These are phyloP conservation scores for Cynara cardunculus DNA, from an alignment of 129 eudicot species.

Conservation along the genomic window DNA sequence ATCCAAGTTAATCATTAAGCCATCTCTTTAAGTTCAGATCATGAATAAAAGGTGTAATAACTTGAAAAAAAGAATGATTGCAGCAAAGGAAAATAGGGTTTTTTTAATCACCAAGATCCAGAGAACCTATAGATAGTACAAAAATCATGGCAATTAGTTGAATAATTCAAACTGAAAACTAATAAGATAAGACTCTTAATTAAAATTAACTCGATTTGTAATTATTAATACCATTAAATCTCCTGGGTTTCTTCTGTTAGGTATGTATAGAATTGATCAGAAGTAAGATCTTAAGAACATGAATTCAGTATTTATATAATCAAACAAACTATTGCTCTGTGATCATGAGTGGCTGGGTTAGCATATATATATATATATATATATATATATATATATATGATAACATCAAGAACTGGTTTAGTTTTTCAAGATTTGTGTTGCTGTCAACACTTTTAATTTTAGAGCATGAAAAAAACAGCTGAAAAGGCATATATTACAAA, in stretches of 20 bases:
- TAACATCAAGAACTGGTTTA: neutral
- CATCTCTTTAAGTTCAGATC: no score
- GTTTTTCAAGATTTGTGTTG: conserved; percentile 8
- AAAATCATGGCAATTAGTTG: neutral
- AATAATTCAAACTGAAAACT: neutral
- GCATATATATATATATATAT: no score
- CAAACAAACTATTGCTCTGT: neutral
- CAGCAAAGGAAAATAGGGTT: neutral
- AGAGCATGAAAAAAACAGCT: neutral
- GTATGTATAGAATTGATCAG: neutral
- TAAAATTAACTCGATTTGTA: neutral
- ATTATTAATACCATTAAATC: neutral
- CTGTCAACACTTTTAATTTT: neutral
- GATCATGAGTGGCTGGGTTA: neutral
- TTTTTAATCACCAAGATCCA: neutral
- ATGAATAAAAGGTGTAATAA: no score
- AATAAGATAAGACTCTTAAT: neutral
- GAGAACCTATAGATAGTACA: neutral
- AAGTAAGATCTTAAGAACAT: neutral
- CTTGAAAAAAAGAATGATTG: neutral
- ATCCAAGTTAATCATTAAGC: neutral
- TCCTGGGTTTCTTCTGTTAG: neutral
- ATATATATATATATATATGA: neutral
- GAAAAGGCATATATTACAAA: neutral
- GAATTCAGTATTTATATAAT: neutral